Conservation (phyloP, 768 basidiomycete species). For the Tricholomella constricta region DNA sequence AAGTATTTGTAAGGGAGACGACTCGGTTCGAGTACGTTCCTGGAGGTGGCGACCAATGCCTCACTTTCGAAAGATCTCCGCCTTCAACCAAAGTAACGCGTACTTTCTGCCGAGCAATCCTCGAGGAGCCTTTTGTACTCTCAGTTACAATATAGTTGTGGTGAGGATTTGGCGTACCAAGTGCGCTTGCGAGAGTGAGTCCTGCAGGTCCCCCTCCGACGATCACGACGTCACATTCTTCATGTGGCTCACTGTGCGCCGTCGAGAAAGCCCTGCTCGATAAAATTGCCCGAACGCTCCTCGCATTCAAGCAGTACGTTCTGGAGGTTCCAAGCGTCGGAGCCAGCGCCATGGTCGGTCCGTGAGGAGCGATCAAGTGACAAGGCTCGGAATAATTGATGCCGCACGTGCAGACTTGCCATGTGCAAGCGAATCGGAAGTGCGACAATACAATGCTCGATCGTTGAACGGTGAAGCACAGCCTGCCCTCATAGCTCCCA, state of each 20-base stretch:
- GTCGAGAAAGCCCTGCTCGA: constrained; percentile 9
- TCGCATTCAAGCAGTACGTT: neutral
- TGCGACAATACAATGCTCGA: constrained; percentile 2
- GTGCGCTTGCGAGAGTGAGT: constrained; percentile 82
- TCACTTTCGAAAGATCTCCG: constrained; percentile 67
- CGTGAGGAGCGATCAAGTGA: neutral
- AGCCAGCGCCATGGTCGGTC: constrained; percentile 3
- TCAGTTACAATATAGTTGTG: constrained; percentile 4
- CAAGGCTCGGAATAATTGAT: no score
- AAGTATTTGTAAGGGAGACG: constrained; percentile 80
- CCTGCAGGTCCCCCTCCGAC: constrained; percentile 95
- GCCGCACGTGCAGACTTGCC: constrained; percentile 9
- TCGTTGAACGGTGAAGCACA: constrained; percentile 1
- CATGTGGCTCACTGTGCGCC: constrained; percentile 14
- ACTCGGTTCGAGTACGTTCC: constrained; percentile 79
- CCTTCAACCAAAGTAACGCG: constrained; percentile 81
- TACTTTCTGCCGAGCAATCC: constrained; percentile 50
- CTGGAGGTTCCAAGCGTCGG: constrained; percentile 1
- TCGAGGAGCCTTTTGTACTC: constrained; percentile 50
- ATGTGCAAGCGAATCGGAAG: neutral
- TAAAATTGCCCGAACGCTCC: neutral
- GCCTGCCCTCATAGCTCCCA: constrained; percentile 3
- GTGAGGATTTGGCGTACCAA: constrained; percentile 53
- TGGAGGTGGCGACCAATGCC: constrained; percentile 61
- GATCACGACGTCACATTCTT: constrained; percentile 85